These are phyloP conservation scores for Penicillium paradoxum DNA, from an alignment of 495 filamentous ascomycete species.

Conservation along the genomic window DNA sequence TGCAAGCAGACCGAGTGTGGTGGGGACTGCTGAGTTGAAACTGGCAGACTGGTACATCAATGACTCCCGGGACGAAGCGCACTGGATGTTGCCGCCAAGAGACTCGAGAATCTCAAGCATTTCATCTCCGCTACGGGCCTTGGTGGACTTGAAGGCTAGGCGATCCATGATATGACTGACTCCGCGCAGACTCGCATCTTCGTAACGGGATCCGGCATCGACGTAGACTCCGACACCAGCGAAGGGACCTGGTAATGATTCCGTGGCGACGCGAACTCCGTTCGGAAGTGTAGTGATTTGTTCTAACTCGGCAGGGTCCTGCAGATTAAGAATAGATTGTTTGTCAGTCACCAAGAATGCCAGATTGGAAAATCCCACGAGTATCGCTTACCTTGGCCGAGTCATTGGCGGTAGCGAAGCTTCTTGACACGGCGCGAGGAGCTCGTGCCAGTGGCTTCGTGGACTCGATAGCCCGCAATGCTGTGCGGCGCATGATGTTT, in stretches of 20 bases:
- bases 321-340: conserved; percentile 4
- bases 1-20: conserved; percentile 77
- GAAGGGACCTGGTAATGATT: conserved; percentile 93
- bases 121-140: conserved; percentile 63
- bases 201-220: conserved; percentile 93
- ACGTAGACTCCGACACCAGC: conserved; percentile 94
- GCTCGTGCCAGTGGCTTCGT: conserved; percentile 36
- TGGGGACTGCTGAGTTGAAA: conserved; percentile 89
- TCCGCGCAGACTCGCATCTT: conserved; percentile 77
- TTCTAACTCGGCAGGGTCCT: conserved; percentile 90
- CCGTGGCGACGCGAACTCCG: conserved; percentile 90
- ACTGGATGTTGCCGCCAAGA: conserved; percentile 92
- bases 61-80: conserved; percentile 88
- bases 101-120: conserved; percentile 83
- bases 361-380: not conserved
- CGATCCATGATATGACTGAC: conserved; percentile 96
- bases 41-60: conserved; percentile 99
- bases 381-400: conserved; percentile 32
- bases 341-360: not conserved
- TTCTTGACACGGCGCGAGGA: conserved; percentile 39
- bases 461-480: conserved; percentile 42
- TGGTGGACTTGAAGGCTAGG: conserved; percentile 92
- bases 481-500: conserved; percentile 42
- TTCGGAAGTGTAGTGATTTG: conserved; percentile 86
- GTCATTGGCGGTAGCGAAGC: conserved; percentile 39